Evolutionary conservation across 768 basidiomycete genomes (phyloP).

Genomic region (Lactarius vividus): DNA sequence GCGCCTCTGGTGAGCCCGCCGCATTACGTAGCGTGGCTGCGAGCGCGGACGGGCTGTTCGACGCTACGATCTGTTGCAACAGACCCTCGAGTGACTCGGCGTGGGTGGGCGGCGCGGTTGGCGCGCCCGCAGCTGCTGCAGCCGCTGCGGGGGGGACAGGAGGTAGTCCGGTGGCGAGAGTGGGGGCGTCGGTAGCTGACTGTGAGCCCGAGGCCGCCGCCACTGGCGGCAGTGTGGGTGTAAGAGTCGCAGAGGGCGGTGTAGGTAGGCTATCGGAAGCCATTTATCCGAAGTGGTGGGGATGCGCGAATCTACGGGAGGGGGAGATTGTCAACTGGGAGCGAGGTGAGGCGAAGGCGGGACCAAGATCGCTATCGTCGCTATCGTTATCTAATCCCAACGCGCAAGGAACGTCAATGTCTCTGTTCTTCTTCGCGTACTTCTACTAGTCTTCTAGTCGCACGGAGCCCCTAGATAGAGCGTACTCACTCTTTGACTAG

Average conservation of each 20-base stretch:
- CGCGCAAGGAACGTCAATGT: neutral
- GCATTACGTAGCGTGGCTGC: slow-evolving; percentile 3
- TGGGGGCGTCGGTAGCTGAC: neutral
- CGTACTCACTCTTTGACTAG: slow-evolving; percentile 2
- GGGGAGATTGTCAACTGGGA: neutral
- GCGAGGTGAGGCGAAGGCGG: neutral
- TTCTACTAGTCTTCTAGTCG: neutral
- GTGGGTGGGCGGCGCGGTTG: slow-evolving; percentile 6
- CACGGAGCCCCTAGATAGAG: neutral
- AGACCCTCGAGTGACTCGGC: slow-evolving; percentile 10
- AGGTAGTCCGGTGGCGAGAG: neutral
- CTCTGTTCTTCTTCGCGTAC: neutral
- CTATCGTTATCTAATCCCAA: neutral
- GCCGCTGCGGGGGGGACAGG: neutral
- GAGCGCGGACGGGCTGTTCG: slow-evolving; percentile 10
- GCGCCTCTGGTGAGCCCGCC: slow-evolving; percentile 5
- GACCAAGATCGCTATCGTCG: neutral
- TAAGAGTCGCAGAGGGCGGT: slow-evolving; percentile 8
- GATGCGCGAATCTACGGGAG: neutral
- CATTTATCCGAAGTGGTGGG: slow-evolving; percentile 1
- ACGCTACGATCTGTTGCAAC: slow-evolving; percentile 15
- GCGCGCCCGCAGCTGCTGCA: neutral
- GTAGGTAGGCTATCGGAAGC: slow-evolving; percentile 21
- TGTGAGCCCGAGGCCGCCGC: slow-evolving; percentile 10
- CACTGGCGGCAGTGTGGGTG: slow-evolving; percentile 2